Evolutionary conservation across 805 yeast species (phyloP), one percentile per base, ranked within the genome.

Genomic region (Zygoascus bituminiphila): DNA sequence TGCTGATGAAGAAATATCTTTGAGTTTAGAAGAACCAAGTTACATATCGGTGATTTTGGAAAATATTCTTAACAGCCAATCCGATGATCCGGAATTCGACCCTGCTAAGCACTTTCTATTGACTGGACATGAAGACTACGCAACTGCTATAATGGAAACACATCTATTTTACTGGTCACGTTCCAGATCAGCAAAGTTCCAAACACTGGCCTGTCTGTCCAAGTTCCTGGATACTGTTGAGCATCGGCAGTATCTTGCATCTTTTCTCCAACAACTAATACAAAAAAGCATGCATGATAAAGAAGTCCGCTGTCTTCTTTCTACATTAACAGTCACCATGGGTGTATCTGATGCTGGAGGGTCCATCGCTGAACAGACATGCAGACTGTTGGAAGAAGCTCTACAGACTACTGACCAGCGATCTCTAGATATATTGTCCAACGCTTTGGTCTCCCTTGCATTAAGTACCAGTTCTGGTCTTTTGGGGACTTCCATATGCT

Each of bases 401-500:
- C 22, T 14, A 12, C 9, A 15, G 10, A 3, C 21, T 15, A 17
- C 22, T 5, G 39, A 15, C 7, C 39, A 17, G 17, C 20, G 39
- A 20, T 17, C 17, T 24, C 9, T 33, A 17, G 25, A n/a, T 20
- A n/a, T 35, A 26, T 12, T 49, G 40, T 41, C 42, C 7, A 42
- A 49, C 42, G 42, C 42, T 15, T 39, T 50, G 19, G 29, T 50
- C 15, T 43, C 21, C 5, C 33, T 49, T 15, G 41, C 48, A 19
- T 39, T 52, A 17, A 29, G 29, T 23, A 21, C 39, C 5, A 49
- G 53, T 17, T 19, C 36, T 20, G 48, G 52, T n/a, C 45, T 52
- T n/a, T 37, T 52, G 20, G 46, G 49, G 10, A 51, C 53, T 9
- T 49, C 55, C 5, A 23, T 44, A n/a, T 42, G 48, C 21, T 12